Evolutionary conservation across 148 eudicot species (phyloP), one percentile per base, ranked within the genome.

Genomic region (Dianthus caryophyllus): DNA sequence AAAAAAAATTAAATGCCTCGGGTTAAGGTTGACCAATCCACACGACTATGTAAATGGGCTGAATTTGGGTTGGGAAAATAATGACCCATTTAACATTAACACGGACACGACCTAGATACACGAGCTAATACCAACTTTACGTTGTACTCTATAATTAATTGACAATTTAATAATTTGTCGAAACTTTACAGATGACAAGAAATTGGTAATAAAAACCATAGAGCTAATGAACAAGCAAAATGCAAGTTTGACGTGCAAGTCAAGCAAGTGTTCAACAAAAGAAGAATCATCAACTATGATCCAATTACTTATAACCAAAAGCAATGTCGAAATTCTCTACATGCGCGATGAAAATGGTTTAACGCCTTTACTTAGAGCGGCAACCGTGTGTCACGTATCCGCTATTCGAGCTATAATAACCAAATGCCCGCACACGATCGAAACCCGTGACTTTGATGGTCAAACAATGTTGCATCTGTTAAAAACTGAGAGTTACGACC

Each of bases 361-460:
- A 21, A 65, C 75, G 36, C 75, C 75, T 57, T 22, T 72, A 11
- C 75, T 30, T 6, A 31, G 17, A 65, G 70, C 70, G 36, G 70
- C 75, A 15, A 20, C 22, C 14, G 53, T 36, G 15, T 65, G 64
- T 16, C 27, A 72, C 57, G 16, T 31, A n/a, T 21, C 2, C 1
- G 69, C 58, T 53, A 56, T 65, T 12, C 26, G 48, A 33, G 39
- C 16, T n/a, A 65, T 72, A 65, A 10, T 56, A 1, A 57, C 4
- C 2, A 49, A 65, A 26, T 65, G 16, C n/a, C 75, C 69, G 1
- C 64, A 72, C 14, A 64, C 68, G 9, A 14, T 27, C 2, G 75
- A 72, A 31, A 47, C 46, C 25, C 52, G 56, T 55, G 64, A 64
- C 47, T 26, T 1, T 18, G 9, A 47, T 6, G 75, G 75, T 12